Conservation (phyloP, 73 alveolate species). For the Symbiodinium natans region DNA sequence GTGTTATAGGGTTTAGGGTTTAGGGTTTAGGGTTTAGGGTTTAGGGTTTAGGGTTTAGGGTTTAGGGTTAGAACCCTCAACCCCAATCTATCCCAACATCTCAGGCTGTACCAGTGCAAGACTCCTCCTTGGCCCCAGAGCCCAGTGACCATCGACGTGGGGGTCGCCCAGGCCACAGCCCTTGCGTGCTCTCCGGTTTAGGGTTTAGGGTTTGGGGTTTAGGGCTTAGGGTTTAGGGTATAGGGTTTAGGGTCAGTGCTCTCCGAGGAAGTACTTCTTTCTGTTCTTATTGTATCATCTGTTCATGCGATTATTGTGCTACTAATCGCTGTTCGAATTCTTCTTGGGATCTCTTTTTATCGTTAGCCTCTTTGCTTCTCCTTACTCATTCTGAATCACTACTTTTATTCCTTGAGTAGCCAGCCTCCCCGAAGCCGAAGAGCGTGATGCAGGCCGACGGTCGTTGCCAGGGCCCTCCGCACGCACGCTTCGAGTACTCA, state of each 20-base stretch:
- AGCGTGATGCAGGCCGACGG: conserved; percentile 84
- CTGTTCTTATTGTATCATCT: no score
- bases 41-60: background rate
- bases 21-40: no score
- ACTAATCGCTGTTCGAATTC: no score
- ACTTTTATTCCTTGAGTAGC: no score
- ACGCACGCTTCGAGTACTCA: conserved; percentile 60
- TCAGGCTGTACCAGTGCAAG: conserved; percentile 72
- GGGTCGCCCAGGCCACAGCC: conserved; percentile 67
- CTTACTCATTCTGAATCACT: no score
- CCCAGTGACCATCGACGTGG: conserved; percentile 50
- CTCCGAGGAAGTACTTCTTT: no score
- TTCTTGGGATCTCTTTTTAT: no score
- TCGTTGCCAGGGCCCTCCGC: conserved; percentile 80
- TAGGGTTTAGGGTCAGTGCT: no score
- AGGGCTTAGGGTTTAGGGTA: background rate
- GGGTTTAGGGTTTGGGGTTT: background rate
- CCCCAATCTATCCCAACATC: background rate
- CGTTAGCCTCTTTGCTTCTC: no score
- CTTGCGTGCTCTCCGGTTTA: background rate
- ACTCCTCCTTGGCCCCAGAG: conserved; percentile 92
- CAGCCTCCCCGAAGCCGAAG: no score
- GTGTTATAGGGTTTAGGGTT: no score
- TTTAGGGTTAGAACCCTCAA: background rate
- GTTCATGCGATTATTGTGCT: no score